Evolutionary conservation across 2,329 filamentous ascomycete species (phyloP).

Genomic region (Penicillium sp.): DNA sequence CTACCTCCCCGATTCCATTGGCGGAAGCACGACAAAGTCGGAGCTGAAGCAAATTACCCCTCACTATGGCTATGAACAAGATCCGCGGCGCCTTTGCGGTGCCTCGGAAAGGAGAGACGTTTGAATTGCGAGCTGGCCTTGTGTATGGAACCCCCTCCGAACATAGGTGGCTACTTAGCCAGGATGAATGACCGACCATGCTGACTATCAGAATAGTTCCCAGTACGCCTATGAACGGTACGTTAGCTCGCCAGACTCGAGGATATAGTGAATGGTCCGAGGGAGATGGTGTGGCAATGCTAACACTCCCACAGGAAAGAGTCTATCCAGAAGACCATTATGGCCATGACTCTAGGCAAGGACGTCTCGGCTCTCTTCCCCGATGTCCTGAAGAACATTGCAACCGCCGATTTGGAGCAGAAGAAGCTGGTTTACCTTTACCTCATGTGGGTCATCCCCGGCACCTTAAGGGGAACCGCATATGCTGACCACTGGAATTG

Average conservation of each 20-base stretch:
- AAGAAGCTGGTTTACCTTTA: conserved; percentile 99
- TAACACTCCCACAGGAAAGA: conserved; percentile 68
- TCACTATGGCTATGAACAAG: conserved; percentile 86
- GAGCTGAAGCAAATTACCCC: conserved; percentile 32
- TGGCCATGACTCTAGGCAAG: conserved; percentile 99
- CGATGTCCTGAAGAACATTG: conserved; percentile 98
- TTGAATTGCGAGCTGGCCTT: conserved; percentile 90
- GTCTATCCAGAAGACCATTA: conserved; percentile 99
- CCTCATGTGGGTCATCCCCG: conserved; percentile 68
- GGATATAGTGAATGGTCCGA: background rate
- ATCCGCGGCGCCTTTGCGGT: conserved; percentile 91
- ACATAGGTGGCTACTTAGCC: conserved; percentile 11
- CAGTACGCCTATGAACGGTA: conserved; percentile 97
- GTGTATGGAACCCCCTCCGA: conserved; percentile 52
- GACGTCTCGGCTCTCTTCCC: conserved; percentile 97
- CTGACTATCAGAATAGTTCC: conserved; percentile 59
- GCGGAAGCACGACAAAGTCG: conserved; percentile 39
- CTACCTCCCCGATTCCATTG: conserved; percentile 18
- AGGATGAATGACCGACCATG: conserved; percentile 26
- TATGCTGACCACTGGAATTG: conserved; percentile 20
- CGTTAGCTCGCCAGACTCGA: conserved; percentile 10
- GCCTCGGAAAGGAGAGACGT: conserved; percentile 96
- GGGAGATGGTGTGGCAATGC: conserved; percentile 13
- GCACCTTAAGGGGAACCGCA: background rate
- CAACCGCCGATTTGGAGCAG: conserved; percentile 89